Evolutionary conservation across 371 early-diverging fungal genomes (phyloP).

Genomic region (Basidiobolus meristosporus): DNA sequence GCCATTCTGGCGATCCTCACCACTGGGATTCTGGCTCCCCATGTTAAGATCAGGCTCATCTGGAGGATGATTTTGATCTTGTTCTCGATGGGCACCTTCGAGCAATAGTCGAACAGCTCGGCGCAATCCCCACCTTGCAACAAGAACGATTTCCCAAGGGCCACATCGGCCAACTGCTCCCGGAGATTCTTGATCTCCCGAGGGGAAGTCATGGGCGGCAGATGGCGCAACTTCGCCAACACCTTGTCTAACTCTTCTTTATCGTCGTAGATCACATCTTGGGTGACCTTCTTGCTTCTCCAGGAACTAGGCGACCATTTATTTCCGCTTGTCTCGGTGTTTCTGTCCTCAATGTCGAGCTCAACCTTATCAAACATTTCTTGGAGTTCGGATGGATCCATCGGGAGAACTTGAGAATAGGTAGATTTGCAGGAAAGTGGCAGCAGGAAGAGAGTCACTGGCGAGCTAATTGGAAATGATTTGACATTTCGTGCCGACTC

Average conservation of each 20-base stretch:
- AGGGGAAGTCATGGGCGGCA: slow-evolving; percentile 81
- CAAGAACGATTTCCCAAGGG: slow-evolving; percentile 77
- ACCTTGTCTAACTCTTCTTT: slow-evolving; percentile 42
- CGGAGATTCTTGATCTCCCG: slow-evolving; percentile 66
- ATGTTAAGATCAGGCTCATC: slow-evolving; percentile 86
- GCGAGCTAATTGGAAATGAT: too few species aligned
- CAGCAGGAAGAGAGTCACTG: too few species aligned
- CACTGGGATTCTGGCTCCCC: slow-evolving; percentile 84
- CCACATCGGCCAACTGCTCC: slow-evolving; percentile 67
- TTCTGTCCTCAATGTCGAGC: too few species aligned
- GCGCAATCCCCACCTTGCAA: slow-evolving; percentile 97
- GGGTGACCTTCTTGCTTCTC: slow-evolving; percentile 67
- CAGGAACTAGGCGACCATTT: slow-evolving; percentile 71
- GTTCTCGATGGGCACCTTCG: slow-evolving; percentile 76
- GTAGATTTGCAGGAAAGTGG: too few species aligned
- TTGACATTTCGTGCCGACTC: too few species aligned
- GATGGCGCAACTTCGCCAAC: slow-evolving; percentile 43
- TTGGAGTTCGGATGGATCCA: too few species aligned
- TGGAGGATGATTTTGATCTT: slow-evolving; percentile 89
- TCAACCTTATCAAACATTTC: too few species aligned
- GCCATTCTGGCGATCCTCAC: slow-evolving; percentile 95
- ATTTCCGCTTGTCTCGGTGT: too few species aligned
- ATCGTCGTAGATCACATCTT: slow-evolving; percentile 78
- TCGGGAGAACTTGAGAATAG: too few species aligned
- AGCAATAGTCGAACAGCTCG: slow-evolving; percentile 91